These are phyloP conservation scores for Candida tammaniensis DNA, from an alignment of 805 yeast species.

Conservation along the genomic window DNA sequence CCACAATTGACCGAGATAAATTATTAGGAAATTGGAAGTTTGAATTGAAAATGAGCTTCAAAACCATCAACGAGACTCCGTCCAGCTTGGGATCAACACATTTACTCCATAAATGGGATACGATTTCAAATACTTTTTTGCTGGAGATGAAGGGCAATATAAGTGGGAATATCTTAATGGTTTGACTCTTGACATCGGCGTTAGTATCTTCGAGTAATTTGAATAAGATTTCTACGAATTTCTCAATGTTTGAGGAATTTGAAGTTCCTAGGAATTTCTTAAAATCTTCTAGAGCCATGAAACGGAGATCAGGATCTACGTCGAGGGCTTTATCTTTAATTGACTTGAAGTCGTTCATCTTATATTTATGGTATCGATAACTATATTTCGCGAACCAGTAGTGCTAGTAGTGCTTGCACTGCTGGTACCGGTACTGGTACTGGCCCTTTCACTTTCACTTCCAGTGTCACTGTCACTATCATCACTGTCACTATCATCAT, in stretches of 20 bases:
- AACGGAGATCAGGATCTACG: slow-evolving; percentile 78
- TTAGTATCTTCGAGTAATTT: slow-evolving; percentile 55
- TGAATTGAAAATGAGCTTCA: slow-evolving; percentile 40
- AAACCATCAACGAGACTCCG: slow-evolving; percentile 49
- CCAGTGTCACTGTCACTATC: slow-evolving; percentile 6
- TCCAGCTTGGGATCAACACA: slow-evolving; percentile 17
- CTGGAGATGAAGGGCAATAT: slow-evolving; percentile 36
- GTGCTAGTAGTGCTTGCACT: slow-evolving; percentile 1
- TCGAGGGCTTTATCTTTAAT: slow-evolving; percentile 50
- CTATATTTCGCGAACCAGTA: slow-evolving; percentile 9
- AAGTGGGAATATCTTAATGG: slow-evolving; percentile 51
- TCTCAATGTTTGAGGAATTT: slow-evolving; percentile 25
- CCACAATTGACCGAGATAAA: slow-evolving; percentile 30
- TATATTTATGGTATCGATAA: slow-evolving; percentile 15
- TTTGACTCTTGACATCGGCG: slow-evolving; percentile 73
- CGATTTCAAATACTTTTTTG: slow-evolving; percentile 27
- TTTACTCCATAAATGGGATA: slow-evolving; percentile 25
- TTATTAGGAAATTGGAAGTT: slow-evolving; percentile 20
- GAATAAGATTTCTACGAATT: slow-evolving; percentile 39
- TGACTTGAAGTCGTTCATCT: slow-evolving; percentile 20
- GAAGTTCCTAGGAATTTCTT: slow-evolving; percentile 38
- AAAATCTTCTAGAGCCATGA: slow-evolving; percentile 81
- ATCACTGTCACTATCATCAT: slow-evolving; percentile 5
- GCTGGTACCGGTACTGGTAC: not conserved
- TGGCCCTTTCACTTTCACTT: not conserved